Conservation (phyloP, 139 green algal genomes). For the Nannochloris sp. region DNA sequence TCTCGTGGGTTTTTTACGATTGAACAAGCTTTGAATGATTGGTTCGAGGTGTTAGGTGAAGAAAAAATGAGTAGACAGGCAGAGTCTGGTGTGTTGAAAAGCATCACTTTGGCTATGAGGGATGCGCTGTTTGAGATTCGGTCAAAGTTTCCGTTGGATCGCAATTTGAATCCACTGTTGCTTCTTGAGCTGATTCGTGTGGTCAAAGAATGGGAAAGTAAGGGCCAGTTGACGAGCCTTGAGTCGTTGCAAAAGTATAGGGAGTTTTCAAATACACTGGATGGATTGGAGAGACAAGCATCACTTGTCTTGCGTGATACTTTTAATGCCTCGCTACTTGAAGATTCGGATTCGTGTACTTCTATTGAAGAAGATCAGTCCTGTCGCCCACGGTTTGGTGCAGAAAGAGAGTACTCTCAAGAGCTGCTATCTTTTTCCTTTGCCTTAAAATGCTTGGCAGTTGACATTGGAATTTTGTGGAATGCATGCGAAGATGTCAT, state of each 20-base stretch:
- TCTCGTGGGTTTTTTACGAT: background rate
- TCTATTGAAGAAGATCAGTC: too few relatives aligned
- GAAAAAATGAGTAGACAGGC: background rate
- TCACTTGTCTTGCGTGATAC: too few relatives aligned
- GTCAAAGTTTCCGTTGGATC: background rate
- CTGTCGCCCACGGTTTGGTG: too few relatives aligned
- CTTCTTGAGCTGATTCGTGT: background rate
- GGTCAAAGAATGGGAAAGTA: conserved; percentile 1
- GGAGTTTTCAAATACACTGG: too few relatives aligned
- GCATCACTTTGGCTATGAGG: background rate
- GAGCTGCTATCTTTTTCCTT: too few relatives aligned
- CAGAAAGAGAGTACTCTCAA: too few relatives aligned
- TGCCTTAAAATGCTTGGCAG: too few relatives aligned
- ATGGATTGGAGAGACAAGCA: too few relatives aligned
- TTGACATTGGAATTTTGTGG: too few relatives aligned
- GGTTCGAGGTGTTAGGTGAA: background rate
- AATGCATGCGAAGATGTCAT: too few relatives aligned
- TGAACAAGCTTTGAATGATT: conserved; percentile 3
- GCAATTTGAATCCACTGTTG: background rate
- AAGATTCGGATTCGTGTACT: too few relatives aligned
- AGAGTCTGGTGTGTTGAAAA: background rate
- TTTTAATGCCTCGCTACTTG: too few relatives aligned
- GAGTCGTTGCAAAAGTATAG: background rate
- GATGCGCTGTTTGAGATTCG: background rate
- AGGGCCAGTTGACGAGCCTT: background rate